A percentile compares a stretch with the other conserved stretches of the same genome.
phyloP scores from a whole-genome alignment of 257 asterid genomes.

The Fraxinus anomala region DNA sequence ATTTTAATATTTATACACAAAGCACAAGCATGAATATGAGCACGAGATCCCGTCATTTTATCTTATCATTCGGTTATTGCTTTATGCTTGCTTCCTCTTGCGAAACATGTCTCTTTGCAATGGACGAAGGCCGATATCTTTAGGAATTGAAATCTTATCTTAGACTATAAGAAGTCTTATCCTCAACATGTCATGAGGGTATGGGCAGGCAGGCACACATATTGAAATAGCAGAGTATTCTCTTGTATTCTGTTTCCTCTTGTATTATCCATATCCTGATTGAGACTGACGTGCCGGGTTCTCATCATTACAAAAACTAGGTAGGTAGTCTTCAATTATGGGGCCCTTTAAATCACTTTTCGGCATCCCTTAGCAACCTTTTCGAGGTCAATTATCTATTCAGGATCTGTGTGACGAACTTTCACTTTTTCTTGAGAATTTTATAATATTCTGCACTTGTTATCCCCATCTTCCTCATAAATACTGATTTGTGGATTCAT shows the following conservation, averaged over 20 bases:
- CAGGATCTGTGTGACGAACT: conserved; percentile 15
- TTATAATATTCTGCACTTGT: not conserved
- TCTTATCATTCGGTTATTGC: conserved; percentile 31
- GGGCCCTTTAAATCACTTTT: conserved; percentile 30
- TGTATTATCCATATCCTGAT: conserved; percentile 40
- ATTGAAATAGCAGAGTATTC: conserved; percentile 34
- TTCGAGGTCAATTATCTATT: conserved; percentile 16
- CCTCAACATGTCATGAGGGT: conserved; percentile 44
- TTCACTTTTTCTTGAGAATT: not conserved
- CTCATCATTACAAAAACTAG: conserved; percentile 34
- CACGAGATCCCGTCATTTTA: not conserved
- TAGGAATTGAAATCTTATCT: conserved; percentile 28
- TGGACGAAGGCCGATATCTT: conserved; percentile 30
- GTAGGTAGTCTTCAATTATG: conserved; percentile 29
- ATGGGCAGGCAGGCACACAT: conserved; percentile 59
- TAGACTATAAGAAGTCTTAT: conserved; percentile 43
- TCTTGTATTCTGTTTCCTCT: conserved; percentile 29
- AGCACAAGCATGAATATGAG: not conserved
- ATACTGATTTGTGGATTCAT: not conserved
- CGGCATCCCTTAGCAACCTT: conserved; percentile 22
- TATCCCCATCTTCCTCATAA: not conserved
- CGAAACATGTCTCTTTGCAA: conserved; percentile 43
- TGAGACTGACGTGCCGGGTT: conserved; percentile 28
- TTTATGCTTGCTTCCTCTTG: conserved; percentile 46
- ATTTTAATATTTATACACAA: not conserved